Evolutionary conservation across 192 early-diverging fungal genomes (phyloP), one percentile per base, ranked within the genome.

Genomic region (Coemansia umbellata): DNA sequence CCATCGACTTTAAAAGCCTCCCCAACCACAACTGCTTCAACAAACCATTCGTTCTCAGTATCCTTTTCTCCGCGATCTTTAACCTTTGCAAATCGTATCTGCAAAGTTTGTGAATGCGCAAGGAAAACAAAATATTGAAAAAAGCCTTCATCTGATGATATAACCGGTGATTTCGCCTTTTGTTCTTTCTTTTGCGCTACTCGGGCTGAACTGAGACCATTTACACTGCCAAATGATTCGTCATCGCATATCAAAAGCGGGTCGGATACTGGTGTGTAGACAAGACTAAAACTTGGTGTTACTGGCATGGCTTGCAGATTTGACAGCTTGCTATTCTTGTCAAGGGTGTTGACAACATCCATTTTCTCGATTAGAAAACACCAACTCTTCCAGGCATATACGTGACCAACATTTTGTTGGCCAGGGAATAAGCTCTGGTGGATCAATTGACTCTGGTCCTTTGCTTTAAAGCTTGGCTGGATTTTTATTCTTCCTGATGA

Each of bases 301-400:
- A 6, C 43, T 15, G 43, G 43, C 24, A 3, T 26, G 4, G 28
- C 24, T n/a, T n/a, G 8, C 24, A 45, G 10, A 26, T 14, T 23
- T 5, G 31, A 7, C 26, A 18, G 45, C 14, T 14, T 45, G 13
- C 24, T 26, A 11, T 28, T n/a, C 24, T 27, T 28, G 11, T 5
- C 43, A 3, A 45, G 14, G 4, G 28, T n/a, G 13, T n/a, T 19
- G 8, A 26, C 37, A 32, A 58, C 50, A 18, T 49, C 41, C n/a
- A 61, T 27, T 0, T 11, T 19, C 45, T 74, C 70, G 3, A 48
- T 39, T 14, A 41, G 14, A 35, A 74, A 42, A 13, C 50, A 55
- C 70, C 70, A 74, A 30, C 31, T 39, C 26, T 31, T 56, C 70
- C 70, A 74, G 9, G 43, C 31, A 30, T 51, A 66, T 10, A 66